phyloP scores from a whole-genome alignment of 164 flowering plant genomes.

The Berberis vulgaris region DNA sequence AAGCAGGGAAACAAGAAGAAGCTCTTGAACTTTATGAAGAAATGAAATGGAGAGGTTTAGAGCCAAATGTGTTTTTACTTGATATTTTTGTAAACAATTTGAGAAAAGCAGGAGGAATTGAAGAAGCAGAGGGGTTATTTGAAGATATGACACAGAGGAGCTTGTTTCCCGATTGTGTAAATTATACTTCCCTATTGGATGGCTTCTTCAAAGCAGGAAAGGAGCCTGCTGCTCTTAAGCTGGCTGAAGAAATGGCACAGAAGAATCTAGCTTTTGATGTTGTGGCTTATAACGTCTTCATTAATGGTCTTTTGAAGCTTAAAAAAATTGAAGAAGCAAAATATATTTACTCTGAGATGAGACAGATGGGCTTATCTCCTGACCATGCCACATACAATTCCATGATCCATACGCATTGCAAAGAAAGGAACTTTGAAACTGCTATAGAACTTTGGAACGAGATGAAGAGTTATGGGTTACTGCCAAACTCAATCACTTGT shows the following conservation, averaged over 20 bases:
- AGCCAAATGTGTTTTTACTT: conserved; percentile 45
- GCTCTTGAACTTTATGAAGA: conserved; percentile 53
- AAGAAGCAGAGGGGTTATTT: conserved; percentile 49
- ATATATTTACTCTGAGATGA: conserved; percentile 42
- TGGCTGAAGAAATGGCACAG: conserved; percentile 58
- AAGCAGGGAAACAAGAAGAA: conserved; percentile 46
- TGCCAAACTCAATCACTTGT: conserved; percentile 50
- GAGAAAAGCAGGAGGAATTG: conserved; percentile 51
- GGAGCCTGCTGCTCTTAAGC: conserved; percentile 48
- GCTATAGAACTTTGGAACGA: conserved; percentile 55
- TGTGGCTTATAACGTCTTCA: conserved; percentile 63
- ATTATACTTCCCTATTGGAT: conserved; percentile 82
- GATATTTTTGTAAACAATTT: conserved; percentile 64
- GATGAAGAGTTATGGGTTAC: conserved; percentile 42
- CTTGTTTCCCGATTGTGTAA: conserved; percentile 55
- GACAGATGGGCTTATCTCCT: conserved; percentile 47
- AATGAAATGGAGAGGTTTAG: conserved; percentile 45
- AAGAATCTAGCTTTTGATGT: conserved; percentile 51
- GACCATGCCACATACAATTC: conserved; percentile 58
- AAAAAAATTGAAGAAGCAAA: conserved; percentile 40
- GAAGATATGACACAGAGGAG: conserved; percentile 45
- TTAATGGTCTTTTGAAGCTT: conserved; percentile 56
- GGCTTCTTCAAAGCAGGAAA: conserved; percentile 67
- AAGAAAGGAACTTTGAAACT: conserved; percentile 42
- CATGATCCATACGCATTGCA: conserved; percentile 56